These are phyloP conservation scores for Diutina rugosa DNA, from an alignment of 1,139 yeast genomes.

Conservation along the genomic window DNA sequence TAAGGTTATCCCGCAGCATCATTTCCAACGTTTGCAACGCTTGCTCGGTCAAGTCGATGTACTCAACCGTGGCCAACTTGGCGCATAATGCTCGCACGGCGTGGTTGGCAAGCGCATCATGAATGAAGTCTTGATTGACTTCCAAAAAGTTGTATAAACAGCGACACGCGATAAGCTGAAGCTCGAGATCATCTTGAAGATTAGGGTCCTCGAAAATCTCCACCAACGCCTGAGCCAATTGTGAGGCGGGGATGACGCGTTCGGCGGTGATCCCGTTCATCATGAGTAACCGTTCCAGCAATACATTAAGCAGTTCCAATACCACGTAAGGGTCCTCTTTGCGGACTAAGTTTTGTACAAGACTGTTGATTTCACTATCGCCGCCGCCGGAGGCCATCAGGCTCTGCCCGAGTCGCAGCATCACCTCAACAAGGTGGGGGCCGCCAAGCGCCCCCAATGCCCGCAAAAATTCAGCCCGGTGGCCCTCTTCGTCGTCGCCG, in stretches of 20 bases:
- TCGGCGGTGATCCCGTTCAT: conserved; percentile 55
- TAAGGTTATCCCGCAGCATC: conserved; percentile 44
- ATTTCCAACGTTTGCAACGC: conserved; percentile 67
- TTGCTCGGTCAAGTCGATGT: conserved; percentile 88
- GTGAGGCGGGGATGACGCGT: conserved; percentile 48
- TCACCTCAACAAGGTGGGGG: conserved; percentile 2
- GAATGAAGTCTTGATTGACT: conserved; percentile 55
- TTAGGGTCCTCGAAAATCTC: conserved; percentile 44
- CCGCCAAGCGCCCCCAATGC: conserved; percentile 15
- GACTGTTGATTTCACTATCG: conserved; percentile 19
- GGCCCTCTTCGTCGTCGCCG: conserved; percentile 11
- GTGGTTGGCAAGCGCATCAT: conserved; percentile 51
- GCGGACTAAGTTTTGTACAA: conserved; percentile 28
- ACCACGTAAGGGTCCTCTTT: conserved; percentile 35
- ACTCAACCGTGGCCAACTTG: conserved; percentile 18
- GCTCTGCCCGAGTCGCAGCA: conserved; percentile 3
- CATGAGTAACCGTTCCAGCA: conserved; percentile 54
- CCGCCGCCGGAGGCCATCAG: conserved; percentile 4
- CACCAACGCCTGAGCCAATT: conserved; percentile 43
- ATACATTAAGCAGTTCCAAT: conserved; percentile 48
- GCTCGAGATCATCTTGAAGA: conserved; percentile 56
- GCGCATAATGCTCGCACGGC: conserved; percentile 24
- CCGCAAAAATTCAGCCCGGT: conserved; percentile 16
- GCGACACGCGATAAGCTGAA: conserved; percentile 75
- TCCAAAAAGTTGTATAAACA: conserved; percentile 76